phyloP scores from a whole-genome alignment of 768 basidiomycete genomes.

The Pleurotus salmoneostramineus region DNA sequence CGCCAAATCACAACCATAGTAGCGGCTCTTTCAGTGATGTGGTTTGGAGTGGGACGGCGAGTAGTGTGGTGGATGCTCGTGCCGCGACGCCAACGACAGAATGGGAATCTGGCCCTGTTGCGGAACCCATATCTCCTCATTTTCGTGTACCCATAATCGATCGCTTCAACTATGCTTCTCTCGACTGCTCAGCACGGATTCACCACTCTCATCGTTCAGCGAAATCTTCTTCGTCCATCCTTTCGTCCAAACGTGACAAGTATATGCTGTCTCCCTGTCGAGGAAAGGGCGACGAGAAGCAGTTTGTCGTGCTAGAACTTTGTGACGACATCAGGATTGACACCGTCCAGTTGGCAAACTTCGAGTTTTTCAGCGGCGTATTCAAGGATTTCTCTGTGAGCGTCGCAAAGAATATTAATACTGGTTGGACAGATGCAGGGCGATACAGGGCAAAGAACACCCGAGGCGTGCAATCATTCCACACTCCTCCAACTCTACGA shows the following conservation, averaged over 20 bases:
- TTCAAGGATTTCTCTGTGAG: slow-evolving; percentile 90
- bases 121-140: slow-evolving; percentile 46
- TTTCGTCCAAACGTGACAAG: slow-evolving; percentile 85
- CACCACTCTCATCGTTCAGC: slow-evolving; percentile 79
- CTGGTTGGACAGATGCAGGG: slow-evolving; percentile 71
- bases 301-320: slow-evolving; percentile 91
- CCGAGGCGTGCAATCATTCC: slow-evolving; percentile 84
- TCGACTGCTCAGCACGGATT: slow-evolving; percentile 92
- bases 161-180: slow-evolving; percentile 91
- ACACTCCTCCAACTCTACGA: slow-evolving; percentile 63
- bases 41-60: not conserved
- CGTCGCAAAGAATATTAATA: slow-evolving; percentile 77
- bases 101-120: not conserved
- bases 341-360: slow-evolving; percentile 93
- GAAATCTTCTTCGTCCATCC: slow-evolving; percentile 78
- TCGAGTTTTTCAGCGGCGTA: slow-evolving; percentile 96
- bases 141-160: slow-evolving; percentile 76
- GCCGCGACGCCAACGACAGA: not conserved
- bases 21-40: too few relatives aligned
- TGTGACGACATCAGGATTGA: slow-evolving; percentile 98
- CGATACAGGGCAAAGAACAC: slow-evolving; percentile 85
- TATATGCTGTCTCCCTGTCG: slow-evolving; percentile 97
- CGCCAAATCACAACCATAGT: slow-evolving; percentile 7
- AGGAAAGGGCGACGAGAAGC: slow-evolving; percentile 45
- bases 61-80: not conserved